Percentiles rank a stretch among this genome's conserved stretches.
Conservation (phyloP, 345 rosid genomes). For the Raphanus sativus region DNA sequence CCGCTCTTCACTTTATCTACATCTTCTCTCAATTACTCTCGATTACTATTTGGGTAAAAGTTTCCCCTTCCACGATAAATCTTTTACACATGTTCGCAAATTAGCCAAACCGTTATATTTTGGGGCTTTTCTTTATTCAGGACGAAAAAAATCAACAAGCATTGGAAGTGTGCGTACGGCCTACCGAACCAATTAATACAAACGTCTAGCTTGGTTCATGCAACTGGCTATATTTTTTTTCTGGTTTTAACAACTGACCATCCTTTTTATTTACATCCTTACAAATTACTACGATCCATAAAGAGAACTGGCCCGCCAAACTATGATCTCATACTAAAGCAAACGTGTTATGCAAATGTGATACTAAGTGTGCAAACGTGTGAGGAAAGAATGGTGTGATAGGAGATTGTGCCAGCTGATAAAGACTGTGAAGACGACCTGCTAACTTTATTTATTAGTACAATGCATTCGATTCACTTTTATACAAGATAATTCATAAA, state of each 20-base stretch:
- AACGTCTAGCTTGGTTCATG: neutral
- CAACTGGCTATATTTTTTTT: neutral
- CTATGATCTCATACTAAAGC: slow-evolving; percentile 9
- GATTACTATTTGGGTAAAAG: neutral
- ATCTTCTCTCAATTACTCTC: slow-evolving; percentile 18
- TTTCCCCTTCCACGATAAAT: neutral
- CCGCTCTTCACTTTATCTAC: neutral
- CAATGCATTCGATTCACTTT: slow-evolving; percentile 16
- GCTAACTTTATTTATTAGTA: slow-evolving; percentile 13
- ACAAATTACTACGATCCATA: slow-evolving; percentile 18
- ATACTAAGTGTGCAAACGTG: slow-evolving; percentile 30
- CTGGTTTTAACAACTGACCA: slow-evolving; percentile 8
- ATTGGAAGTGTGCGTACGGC: slow-evolving; percentile 8
- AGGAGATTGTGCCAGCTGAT: slow-evolving; percentile 24
- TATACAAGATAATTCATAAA: slow-evolving; percentile 4
- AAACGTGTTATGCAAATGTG: slow-evolving; percentile 24
- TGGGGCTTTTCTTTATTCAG: neutral
- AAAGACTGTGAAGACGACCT: slow-evolving; percentile 26
- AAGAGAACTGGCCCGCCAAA: slow-evolving; percentile 16
- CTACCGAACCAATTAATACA: slow-evolving; percentile 8
- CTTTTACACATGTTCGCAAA: slow-evolving; percentile 16
- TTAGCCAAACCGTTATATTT: slow-evolving; percentile 2
- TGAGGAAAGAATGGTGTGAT: slow-evolving; percentile 15
- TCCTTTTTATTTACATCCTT: slow-evolving; percentile 21
- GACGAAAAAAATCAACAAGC: slow-evolving; percentile 5